phyloP scores from a whole-genome alignment of 331 rosid species.

The Quercus lobata region DNA sequence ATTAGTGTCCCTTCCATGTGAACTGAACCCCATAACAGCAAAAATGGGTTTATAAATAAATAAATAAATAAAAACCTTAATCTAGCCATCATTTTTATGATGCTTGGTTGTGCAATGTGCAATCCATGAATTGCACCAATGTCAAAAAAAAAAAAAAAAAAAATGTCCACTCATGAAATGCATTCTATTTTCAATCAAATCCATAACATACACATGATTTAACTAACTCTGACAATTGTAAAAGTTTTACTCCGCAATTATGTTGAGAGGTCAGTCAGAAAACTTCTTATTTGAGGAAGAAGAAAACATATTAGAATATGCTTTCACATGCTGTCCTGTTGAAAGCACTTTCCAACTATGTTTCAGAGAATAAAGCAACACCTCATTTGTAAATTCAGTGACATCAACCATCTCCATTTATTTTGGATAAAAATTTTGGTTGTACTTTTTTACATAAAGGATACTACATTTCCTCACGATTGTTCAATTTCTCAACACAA shows the following conservation, averaged over 20 bases:
- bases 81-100: not conserved
- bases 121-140: not conserved
- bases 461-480: not conserved
- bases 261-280: not conserved
- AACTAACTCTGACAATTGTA: not conserved
- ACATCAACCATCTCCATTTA: not conserved
- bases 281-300: not conserved
- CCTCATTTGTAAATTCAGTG: not conserved
- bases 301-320: not conserved
- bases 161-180: constrained; percentile 4
- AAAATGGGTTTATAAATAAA: not conserved
- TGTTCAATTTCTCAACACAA: constrained; percentile 9
- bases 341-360: not conserved
- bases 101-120: not conserved
- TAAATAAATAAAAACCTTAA: not conserved
- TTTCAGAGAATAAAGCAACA: not conserved
- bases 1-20: not conserved
- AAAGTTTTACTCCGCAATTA: not conserved
- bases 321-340: not conserved
- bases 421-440: not conserved
- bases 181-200: not conserved
- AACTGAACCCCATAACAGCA: not conserved
- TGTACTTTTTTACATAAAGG: not conserved
- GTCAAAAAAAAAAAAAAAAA: constrained; percentile 7
- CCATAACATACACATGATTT: not conserved